These are phyloP conservation scores for Coemansia sp. DNA, from an alignment of 192 early-diverging fungal species.

Conservation along the genomic window DNA sequence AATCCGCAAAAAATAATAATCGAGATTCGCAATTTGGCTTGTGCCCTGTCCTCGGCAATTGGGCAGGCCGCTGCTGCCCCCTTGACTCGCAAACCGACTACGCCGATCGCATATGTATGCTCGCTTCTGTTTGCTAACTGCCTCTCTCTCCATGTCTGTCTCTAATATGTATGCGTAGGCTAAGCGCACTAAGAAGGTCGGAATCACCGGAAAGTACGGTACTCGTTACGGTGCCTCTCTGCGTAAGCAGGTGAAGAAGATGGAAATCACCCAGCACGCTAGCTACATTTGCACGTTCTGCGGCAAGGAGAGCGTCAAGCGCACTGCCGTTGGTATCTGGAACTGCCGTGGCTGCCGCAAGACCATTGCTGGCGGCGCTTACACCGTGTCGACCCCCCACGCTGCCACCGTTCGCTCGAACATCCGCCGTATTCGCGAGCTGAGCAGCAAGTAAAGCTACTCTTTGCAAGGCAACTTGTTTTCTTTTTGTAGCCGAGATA, in stretches of 20 bases:
- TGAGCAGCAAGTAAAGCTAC: slow-evolving; percentile 80
- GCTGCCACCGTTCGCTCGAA: slow-evolving; percentile 91
- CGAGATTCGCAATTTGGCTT: neutral
- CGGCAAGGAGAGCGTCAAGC: slow-evolving; percentile 96
- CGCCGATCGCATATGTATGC: neutral
- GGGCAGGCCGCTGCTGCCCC: no score
- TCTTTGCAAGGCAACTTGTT: neutral
- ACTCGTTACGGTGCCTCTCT: slow-evolving; percentile 99
- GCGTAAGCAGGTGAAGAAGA: slow-evolving; percentile 97
- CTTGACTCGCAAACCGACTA: no score
- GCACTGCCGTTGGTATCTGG: slow-evolving; percentile 98
- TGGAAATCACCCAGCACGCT: slow-evolving; percentile 99
- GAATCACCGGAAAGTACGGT: slow-evolving; percentile 99
- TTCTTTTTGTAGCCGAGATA: neutral
- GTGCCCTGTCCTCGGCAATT: no score
- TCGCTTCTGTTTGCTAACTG: neutral
- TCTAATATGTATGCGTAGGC: slow-evolving; percentile 52
- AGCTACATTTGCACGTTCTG: slow-evolving; percentile 99
- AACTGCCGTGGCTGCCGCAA: slow-evolving; percentile 96
- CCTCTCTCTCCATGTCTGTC: neutral
- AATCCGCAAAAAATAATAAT: neutral
- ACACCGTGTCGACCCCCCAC: slow-evolving; percentile 84
- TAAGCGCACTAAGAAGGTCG: slow-evolving; percentile 99
- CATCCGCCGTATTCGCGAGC: slow-evolving; percentile 97
- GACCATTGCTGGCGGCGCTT: slow-evolving; percentile 96